Percentiles rank a stretch among this genome's conserved stretches.
Conservation (phyloP, 23 red algal genomes). For the Pyropia yezoensis region DNA sequence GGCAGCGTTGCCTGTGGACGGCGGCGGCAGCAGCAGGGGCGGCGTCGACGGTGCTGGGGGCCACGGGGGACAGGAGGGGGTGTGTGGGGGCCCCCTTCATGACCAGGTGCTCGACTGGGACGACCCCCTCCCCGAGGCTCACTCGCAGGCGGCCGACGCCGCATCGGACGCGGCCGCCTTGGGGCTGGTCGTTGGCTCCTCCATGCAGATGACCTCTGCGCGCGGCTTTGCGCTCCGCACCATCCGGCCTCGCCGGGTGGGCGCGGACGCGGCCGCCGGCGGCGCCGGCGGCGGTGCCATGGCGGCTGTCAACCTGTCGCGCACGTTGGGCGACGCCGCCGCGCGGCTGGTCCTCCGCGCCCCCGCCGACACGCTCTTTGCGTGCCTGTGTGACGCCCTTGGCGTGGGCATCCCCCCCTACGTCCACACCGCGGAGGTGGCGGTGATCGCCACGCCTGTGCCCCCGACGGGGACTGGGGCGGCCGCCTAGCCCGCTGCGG, state of each 20-base stretch:
- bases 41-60: too few species aligned
- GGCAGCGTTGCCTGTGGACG: too few species aligned
- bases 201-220: constrained; percentile 74
- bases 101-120: constrained; percentile 89
- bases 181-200: constrained; percentile 60
- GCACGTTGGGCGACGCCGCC: not conserved
- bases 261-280: not conserved
- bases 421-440: too few species aligned
- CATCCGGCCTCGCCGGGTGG: not conserved
- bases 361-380: constrained; percentile 3
- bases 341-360: constrained; percentile 9
- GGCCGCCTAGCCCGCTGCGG: too few species aligned
- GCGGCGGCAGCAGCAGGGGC: too few species aligned
- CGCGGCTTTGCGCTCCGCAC: constrained; percentile 29
- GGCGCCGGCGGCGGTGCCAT: not conserved
- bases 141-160: constrained; percentile 31
- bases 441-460: too few species aligned
- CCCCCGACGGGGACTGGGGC: too few species aligned
- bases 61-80: not conserved
- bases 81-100: constrained; percentile 15
- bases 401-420: not conserved
- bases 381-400: not conserved
- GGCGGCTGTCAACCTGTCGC: constrained; percentile 6
- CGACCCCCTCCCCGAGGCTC: constrained; percentile 48
- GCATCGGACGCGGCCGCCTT: constrained; percentile 29